Percentiles rank a stretch among this genome's conserved stretches.
Evolutionary conservation across 495 filamentous ascomycete species (phyloP).

Genomic region (Chaetomium tenue): DNA sequence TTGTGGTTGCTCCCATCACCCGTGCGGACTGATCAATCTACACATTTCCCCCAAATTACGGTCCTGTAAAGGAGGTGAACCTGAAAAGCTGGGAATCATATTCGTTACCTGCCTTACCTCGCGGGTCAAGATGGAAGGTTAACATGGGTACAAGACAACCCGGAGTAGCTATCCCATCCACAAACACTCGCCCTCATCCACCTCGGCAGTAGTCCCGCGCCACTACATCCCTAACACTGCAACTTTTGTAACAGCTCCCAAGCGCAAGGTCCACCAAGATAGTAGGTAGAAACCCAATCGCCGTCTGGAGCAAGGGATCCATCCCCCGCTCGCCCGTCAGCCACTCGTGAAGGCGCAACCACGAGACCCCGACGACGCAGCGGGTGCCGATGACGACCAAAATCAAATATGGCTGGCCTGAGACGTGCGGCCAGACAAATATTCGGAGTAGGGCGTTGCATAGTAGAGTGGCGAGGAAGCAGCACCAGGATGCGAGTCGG

Average conservation of each 20-base stretch:
- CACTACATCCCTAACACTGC: no score
- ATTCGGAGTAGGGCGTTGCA: not conserved
- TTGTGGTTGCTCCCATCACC: no score
- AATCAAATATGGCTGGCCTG: not conserved
- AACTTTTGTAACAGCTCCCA: constrained; percentile 2
- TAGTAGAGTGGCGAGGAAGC: not conserved
- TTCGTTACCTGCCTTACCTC: no score
- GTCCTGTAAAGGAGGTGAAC: no score
- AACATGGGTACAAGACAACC: no score
- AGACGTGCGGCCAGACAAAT: constrained; percentile 5
- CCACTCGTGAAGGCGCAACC: not conserved
- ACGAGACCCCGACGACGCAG: not conserved
- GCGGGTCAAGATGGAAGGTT: no score
- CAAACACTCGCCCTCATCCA: no score
- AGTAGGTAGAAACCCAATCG: not conserved
- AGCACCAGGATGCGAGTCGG: constrained; percentile 6
- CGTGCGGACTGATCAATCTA: no score
- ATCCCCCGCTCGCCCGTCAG: not conserved
- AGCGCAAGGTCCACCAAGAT: not conserved
- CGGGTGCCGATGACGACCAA: constrained; percentile 8
- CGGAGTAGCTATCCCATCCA: no score
- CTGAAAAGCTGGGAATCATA: no score
- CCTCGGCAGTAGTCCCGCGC: no score
- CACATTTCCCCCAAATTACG: no score
- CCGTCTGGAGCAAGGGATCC: not conserved